phyloP scores from a whole-genome alignment of 371 early-diverging fungal species.

The Lichtheimia ornata region DNA sequence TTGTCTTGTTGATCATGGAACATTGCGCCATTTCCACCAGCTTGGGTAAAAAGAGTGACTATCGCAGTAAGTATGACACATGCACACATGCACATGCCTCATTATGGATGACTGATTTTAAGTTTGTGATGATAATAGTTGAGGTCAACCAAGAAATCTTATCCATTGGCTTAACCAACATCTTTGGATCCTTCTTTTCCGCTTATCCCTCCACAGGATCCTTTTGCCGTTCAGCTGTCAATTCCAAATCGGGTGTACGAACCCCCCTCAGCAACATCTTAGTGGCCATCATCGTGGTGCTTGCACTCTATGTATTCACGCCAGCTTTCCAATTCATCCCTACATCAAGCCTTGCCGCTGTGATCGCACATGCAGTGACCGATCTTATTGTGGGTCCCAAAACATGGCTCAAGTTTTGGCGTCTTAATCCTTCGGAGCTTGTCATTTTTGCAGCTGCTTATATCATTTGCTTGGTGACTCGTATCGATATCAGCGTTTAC shows the following conservation, averaged over 20 bases:
- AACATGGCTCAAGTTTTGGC: conserved; percentile 47
- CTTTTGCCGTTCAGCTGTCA: conserved; percentile 85
- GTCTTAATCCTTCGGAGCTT: conserved; percentile 34
- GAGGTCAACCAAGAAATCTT: conserved; percentile 81
- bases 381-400: conserved; percentile 60
- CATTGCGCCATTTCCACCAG: conserved; percentile 84
- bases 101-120: conserved; percentile 1
- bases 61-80: conserved; percentile 30
- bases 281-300: conserved; percentile 73
- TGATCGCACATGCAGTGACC: conserved; percentile 73
- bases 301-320: conserved; percentile 76
- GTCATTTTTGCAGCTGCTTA: conserved; percentile 39
- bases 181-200: conserved; percentile 79
- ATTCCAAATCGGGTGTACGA: conserved; percentile 66
- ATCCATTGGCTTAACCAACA: conserved; percentile 78
- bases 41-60: conserved; percentile 69
- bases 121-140: conserved; percentile 20
- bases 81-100: not conserved
- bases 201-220: conserved; percentile 85
- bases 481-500: conserved; percentile 70
- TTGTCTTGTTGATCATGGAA: conserved; percentile 82
- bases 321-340: conserved; percentile 87
- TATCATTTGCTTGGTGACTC: conserved; percentile 61
- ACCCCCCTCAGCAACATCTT: conserved; percentile 78
- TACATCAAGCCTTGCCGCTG: conserved; percentile 71